Evolutionary conservation across 176 grass and related monocot genomes (phyloP).

Genomic region (Areca catechu): DNA sequence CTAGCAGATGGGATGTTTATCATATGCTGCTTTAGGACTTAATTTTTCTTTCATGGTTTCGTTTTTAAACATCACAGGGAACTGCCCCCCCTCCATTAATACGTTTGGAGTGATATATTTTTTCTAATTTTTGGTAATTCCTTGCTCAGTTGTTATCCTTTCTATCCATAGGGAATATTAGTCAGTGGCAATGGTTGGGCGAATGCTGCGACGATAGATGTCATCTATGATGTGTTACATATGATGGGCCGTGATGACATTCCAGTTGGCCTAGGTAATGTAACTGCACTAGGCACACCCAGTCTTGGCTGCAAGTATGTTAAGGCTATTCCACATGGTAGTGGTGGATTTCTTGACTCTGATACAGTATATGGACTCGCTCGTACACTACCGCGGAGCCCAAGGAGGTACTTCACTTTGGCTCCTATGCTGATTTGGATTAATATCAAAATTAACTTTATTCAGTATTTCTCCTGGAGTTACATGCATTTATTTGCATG

Average conservation of each 20-base stretch:
- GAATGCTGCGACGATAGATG: conserved; percentile 66
- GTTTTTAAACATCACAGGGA: too few relatives aligned
- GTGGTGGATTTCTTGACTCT: conserved; percentile 69
- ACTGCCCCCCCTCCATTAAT: too few relatives aligned
- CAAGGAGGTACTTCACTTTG: conserved; percentile 57
- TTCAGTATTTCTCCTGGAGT: background rate
- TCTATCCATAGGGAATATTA: conserved; percentile 45
- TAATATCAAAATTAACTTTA: too few relatives aligned
- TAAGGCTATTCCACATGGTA: conserved; percentile 59
- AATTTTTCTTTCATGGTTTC: too few relatives aligned
- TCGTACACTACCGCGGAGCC: conserved; percentile 67
- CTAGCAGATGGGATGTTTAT: too few relatives aligned
- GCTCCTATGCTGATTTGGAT: background rate
- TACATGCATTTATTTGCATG: background rate
- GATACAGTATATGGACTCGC: conserved; percentile 75
- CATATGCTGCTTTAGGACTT: too few relatives aligned
- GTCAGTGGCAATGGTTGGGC: conserved; percentile 75
- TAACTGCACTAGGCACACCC: conserved; percentile 52
- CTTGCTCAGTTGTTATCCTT: background rate
- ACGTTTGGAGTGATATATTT: too few relatives aligned
- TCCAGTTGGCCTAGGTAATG: conserved; percentile 67
- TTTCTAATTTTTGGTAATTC: background rate
- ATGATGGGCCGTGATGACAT: conserved; percentile 96
- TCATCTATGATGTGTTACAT: conserved; percentile 70
- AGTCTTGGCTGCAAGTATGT: conserved; percentile 55